Base-by-base conservation (phyloP, 2,329 filamentous ascomycete species). In the Hortaea werneckii region DNA sequence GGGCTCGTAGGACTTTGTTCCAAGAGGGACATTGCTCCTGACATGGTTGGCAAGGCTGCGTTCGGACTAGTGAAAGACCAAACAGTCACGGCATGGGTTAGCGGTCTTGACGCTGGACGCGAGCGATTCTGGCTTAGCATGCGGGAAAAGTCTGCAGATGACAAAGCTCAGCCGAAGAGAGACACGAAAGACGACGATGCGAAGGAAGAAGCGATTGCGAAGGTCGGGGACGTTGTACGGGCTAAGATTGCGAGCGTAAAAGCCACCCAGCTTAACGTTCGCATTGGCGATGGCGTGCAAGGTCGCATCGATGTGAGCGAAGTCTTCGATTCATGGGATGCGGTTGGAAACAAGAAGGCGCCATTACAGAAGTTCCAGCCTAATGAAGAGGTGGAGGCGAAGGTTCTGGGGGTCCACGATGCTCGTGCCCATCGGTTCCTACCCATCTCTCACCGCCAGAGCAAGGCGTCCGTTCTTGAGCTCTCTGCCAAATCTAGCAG, bases 241-340 rank as follows among this genome's bases (percentile, higher is more conserved):
- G 90, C 85, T 35, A 83, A 77, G 55, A 78, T 98, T 39, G 77
- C 78, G n/a, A 87, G 87, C 0, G 72, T 95, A 60, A 95, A 94
- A 66, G 82, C 83, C 41, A 95, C 90, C 0, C 92, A 98, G 63
- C 72, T 96, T 45, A 96, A 96, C 55, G 87, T 98, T 5, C 79
- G 85, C 54, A 75, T 96, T 42, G 83, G 87, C 38, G 87, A 94
- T 59, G 87, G 88, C 53, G 75, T 94, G 6, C 86, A 94, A 62
- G 92, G 90, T n/a, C 86, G 92, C 12, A 82, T 98, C 49, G 90
- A 95, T 60, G 79, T 92, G 5, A 94, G 92, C 1, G 87, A 96
- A 63, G 69, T 89, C 9, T 98, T 94, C 62, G 85, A 95, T 63
- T 75, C 74, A 8, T 95, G 85, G 83, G 84, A 94, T 40, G 82